phyloP scores from a whole-genome alignment of 2,329 filamentous ascomycete species.

The Aspergillus sp. region DNA sequence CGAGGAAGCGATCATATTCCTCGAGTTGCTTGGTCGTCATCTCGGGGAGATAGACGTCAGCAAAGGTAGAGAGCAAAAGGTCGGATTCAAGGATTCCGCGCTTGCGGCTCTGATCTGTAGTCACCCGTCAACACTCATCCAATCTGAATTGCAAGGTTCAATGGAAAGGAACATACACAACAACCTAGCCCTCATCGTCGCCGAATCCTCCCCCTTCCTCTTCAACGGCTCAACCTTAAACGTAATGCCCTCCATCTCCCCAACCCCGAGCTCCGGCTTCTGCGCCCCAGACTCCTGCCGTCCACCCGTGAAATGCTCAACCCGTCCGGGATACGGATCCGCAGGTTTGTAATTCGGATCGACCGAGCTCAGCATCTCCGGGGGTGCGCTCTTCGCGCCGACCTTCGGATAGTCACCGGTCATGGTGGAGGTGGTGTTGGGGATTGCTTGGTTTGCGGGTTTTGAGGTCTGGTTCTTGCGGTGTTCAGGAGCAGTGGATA shows the following conservation, averaged over 20 bases:
- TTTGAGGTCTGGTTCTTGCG: conserved; percentile 52
- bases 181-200: conserved; percentile 83
- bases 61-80: conserved; percentile 92
- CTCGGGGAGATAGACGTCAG: conserved; percentile 64
- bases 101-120: conserved; percentile 87
- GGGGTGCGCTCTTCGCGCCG: conserved; percentile 51
- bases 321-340: conserved; percentile 56
- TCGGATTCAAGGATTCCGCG: conserved; percentile 93
- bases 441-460: conserved; percentile 55
- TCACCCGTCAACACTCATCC: conserved; percentile 4
- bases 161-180: conserved; percentile 45
- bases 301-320: conserved; percentile 59
- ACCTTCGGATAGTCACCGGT: conserved; percentile 56
- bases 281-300: conserved; percentile 48
- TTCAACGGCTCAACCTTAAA: conserved; percentile 89
- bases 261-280: conserved; percentile 66
- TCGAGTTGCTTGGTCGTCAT: conserved; percentile 69
- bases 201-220: conserved; percentile 71
- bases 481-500: conserved; percentile 49
- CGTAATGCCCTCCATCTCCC: conserved; percentile 76
- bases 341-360: conserved; percentile 52
- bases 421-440: conserved; percentile 59
- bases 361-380: conserved; percentile 53
- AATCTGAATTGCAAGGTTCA: not conserved
- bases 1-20: conserved; percentile 86